A percentile compares a stretch with the other conserved stretches of the same genome.
These are phyloP conservation scores for Cladosporium phlei DNA, from an alignment of 2,329 filamentous ascomycete species.

Conservation along the genomic window DNA sequence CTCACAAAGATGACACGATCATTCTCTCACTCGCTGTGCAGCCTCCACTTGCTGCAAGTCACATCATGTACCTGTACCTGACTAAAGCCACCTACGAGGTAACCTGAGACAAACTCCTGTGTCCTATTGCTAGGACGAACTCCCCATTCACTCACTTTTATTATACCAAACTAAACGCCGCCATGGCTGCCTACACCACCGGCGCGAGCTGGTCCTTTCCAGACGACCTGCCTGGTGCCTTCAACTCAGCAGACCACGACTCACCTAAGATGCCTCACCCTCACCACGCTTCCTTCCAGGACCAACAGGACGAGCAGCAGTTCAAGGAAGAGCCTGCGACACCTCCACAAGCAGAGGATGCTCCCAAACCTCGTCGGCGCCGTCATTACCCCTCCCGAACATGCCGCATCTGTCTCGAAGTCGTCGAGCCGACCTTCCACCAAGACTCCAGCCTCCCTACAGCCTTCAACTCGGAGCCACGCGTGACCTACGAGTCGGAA, in stretches of 20 bases:
- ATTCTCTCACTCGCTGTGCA: constrained; percentile 2
- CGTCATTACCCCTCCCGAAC: constrained; percentile 64
- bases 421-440: constrained; percentile 55
- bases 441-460: constrained; percentile 43
- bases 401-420: constrained; percentile 87
- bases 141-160: too few relatives aligned
- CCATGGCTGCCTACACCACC: constrained; percentile 40
- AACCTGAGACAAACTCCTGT: constrained; percentile 6
- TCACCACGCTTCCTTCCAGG: constrained; percentile 8
- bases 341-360: constrained; percentile 12
- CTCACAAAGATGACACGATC: too few relatives aligned
- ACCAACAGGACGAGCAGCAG: constrained; percentile 7
- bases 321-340: constrained; percentile 15
- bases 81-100: constrained; percentile 2
- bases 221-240: constrained; percentile 38
- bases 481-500: constrained; percentile 63
- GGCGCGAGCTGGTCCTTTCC: constrained; percentile 45
- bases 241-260: constrained; percentile 19
- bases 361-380: constrained; percentile 25
- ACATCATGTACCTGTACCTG: neutral
- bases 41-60: neutral
- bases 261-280: constrained; percentile 14
- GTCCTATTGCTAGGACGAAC: too few relatives aligned
- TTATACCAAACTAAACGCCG: too few relatives aligned
- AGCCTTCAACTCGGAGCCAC: constrained; percentile 52